Conservation (phyloP, 2,329 filamentous ascomycete genomes). For the Diplodia sapinea region DNA sequence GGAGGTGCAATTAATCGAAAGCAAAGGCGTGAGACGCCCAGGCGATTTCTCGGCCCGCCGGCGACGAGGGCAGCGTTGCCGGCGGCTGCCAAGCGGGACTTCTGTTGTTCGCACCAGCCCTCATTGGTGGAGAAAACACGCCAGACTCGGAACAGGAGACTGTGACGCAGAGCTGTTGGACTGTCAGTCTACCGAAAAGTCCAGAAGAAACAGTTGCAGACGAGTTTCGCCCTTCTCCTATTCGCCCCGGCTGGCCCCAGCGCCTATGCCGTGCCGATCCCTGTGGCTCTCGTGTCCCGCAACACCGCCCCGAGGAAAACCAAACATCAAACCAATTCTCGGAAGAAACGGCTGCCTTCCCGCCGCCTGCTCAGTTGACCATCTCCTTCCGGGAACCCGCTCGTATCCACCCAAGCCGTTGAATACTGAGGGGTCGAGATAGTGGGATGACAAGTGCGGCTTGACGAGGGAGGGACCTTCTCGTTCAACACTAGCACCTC, state of each 20-base stretch:
- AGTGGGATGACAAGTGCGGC: not conserved
- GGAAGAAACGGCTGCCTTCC: not conserved
- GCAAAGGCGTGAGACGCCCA: conserved; percentile 21
- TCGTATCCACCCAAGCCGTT: not conserved
- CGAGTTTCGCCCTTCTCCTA: conserved; percentile 26
- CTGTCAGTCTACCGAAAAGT: not conserved
- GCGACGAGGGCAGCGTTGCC: not conserved
- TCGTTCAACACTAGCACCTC: not conserved
- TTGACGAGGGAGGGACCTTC: not conserved
- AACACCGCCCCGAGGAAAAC: conserved; percentile 2
- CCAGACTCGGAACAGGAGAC: not conserved
- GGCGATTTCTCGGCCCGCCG: conserved; percentile 26
- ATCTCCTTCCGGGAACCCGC: not conserved
- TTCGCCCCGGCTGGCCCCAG: conserved; percentile 15
- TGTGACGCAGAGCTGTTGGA: not conserved
- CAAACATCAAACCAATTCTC: not conserved
- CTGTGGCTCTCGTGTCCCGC: conserved; percentile 1
- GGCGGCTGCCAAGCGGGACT: not conserved
- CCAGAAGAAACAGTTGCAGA: conserved; percentile 1
- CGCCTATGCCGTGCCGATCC: not conserved
- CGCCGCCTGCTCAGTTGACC: not conserved
- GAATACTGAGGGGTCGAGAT: not conserved
- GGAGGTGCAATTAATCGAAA: conserved; percentile 31
- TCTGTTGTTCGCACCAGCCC: not conserved
- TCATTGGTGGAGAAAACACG: not conserved